Base-by-base conservation (phyloP, 495 filamentous ascomycete genomes). In the Penicillium paradoxum region DNA sequence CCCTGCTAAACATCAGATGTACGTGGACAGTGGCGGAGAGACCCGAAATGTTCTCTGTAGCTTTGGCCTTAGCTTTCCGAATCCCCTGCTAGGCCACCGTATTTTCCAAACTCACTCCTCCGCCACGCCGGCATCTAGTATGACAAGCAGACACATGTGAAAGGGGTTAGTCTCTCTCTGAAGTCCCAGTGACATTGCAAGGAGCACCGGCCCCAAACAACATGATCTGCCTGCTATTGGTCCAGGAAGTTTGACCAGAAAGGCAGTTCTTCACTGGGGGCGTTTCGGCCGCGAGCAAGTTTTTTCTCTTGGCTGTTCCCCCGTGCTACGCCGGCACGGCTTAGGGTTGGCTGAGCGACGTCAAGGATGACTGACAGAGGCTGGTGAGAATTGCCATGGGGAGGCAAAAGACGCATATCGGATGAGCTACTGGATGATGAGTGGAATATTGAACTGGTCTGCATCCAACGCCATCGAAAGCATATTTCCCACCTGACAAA, bases 121-220 rank as follows among this genome's bases (percentile, higher is more conserved):
- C 50, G 49, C 56, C 43, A 50, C 37, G 38, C 27, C 36, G 51
- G 38, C 45, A 49, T 60, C 38, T 42, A 53, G 53, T 64, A 56
- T 61, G 38, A 61, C 58, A 59, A 24, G 42, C 17, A 30, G 14
- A 45, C 40, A 59, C 53, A 64, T 61, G 58, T 57, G 58, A 66
- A 66, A 57, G 53, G 55, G 33, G 49, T 62, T 64, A 43, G 34
- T 55, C 58, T 59, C 38, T 40, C 51, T 44, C 36, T 45, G 30
- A 52, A 51, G 50, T 54, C 44, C 36, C 33, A 53, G 53, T 64
- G 58, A 43, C 57, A 55, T 51, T 48, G 49, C 36, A 52, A 52
- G 45, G 43, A 49, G n/a, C 7, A 25, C 10, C 13, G 36, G 45
- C 30, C 45, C 32, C 39, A 51, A 41, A 42, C 9, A 18, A 32